Base-by-base conservation (phyloP, 2,329 filamentous ascomycete genomes). In the Botrytis byssoidea region DNA sequence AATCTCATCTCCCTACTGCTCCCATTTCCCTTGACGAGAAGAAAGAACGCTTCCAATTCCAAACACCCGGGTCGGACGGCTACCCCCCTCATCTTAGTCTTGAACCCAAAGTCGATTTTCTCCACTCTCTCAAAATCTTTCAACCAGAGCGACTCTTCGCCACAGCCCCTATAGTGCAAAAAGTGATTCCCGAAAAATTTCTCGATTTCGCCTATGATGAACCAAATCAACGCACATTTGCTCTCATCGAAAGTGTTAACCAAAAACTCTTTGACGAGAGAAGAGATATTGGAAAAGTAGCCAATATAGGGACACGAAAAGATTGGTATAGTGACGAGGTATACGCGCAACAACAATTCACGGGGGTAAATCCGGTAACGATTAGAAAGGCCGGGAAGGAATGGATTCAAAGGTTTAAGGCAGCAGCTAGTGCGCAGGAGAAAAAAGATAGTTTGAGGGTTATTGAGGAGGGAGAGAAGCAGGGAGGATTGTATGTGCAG, bases 291-390 rank as follows among this genome's bases (percentile, higher is more conserved):
- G 70, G 63, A n/a, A 68, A 68, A 37, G 22, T 22, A 40, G 29
- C 63, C 3, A 72, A 72, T 46, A 32, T 72, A 22, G 81, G 75
- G 57, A 75, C 73, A 40, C 67, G 71, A 22, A 40, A 70, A 9
- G 75, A 77, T 71, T 80, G 79, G 79, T 80, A 75, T 67, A 73
- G 74, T 9, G 79, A 80, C 55, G 81, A 83, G 25, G 82, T 84
- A 76, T 84, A 83, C 68, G 82, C 81, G 1, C 82, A 81, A 74
- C 83, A 85, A 63, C 80, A 83, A 70, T 84, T 84, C 76, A 80
- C 81, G 4, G 82, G 82, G 57, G 81, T 83, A 10, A 83, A 79
- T 61, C 79, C 79, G 20, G 74, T 74, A 1, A 77, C 78, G 2
- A 79, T 80, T 40, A 61, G 40, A 25, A 40, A 64, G 8, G 78